Conservation (phyloP, 495 filamentous ascomycete genomes). For the Oleoguttula mirabilis region DNA sequence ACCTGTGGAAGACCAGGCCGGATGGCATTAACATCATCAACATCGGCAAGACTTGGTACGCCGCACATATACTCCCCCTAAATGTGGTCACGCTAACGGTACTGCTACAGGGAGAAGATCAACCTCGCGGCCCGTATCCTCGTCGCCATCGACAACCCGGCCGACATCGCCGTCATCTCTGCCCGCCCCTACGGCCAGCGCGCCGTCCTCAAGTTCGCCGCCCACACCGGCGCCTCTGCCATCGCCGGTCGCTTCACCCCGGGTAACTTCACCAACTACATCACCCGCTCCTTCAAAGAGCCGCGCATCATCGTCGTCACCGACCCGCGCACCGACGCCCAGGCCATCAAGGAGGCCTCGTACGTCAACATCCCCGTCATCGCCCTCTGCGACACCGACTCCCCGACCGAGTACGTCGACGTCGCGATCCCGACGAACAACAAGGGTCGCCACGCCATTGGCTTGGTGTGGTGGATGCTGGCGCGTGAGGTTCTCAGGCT, state of each 20-base stretch:
- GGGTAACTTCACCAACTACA: slow-evolving; percentile 99
- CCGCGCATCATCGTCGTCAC: slow-evolving; percentile 98
- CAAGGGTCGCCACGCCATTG: slow-evolving; percentile 98
- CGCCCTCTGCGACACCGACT: slow-evolving; percentile 97
- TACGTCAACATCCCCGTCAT: slow-evolving; percentile 99
- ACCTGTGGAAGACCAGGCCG: slow-evolving; percentile 96
- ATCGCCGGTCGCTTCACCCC: slow-evolving; percentile 99
- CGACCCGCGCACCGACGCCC: slow-evolving; percentile 97
- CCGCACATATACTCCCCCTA: slow-evolving; percentile 7
- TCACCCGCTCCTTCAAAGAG: slow-evolving; percentile 99
- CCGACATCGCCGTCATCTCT: slow-evolving; percentile 97
- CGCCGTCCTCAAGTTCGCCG: slow-evolving; percentile 96
- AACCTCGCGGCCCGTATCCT: slow-evolving; percentile 97
- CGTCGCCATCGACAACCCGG: slow-evolving; percentile 96
- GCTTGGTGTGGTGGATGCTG: slow-evolving; percentile 98
- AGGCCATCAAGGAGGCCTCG: slow-evolving; percentile 98
- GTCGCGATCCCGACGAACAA: slow-evolving; percentile 99
- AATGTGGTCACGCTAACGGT: slow-evolving; percentile 9
- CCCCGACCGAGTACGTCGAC: slow-evolving; percentile 97
- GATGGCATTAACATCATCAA: slow-evolving; percentile 98
- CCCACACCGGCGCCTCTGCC: slow-evolving; percentile 91
- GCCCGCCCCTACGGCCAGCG: slow-evolving; percentile 99
- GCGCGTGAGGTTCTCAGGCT: slow-evolving; percentile 98
- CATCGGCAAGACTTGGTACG: slow-evolving; percentile 99
- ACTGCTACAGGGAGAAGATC: slow-evolving; percentile 84